Base-by-base conservation (phyloP, 345 rosid species). In the Ceriops decandra region DNA sequence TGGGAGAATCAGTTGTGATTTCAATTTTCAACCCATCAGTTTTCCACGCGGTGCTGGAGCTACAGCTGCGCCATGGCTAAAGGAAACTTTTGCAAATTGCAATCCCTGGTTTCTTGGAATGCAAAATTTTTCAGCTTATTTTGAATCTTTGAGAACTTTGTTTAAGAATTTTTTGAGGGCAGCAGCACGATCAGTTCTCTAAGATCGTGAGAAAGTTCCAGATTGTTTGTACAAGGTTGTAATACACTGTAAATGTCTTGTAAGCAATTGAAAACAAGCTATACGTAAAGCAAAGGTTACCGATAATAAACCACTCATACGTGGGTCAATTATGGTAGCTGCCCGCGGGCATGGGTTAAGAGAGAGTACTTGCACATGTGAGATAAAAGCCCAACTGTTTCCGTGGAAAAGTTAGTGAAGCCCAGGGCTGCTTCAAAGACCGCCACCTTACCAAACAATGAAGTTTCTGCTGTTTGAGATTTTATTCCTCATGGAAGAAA, bases 391-490 rank as follows among this genome's bases (percentile, higher is more conserved):
- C 68, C 56, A 20, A 27, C 60, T 62, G 67, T 57, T 69, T 56
- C 69, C 52, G 35, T n/a, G 69, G 64, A 63, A 35, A 62, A 53
- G 72, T 21, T 21, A 24, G 6, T 30, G 71, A 70, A 74, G 74
- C 71, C 57, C 32, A 30, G 69, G 71, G 61, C 60, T 70, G 53
- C 79, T 67, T 66, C 67, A 52, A 30, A 60, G 71, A 71, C 72
- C 74, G 35, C 57, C 71, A 71, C 72, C 46, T 79, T 30, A 56
- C 73, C 72, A 80, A 46, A 72, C 79, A 82, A 74, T 77, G 77
- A 72, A 78, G 79, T 75, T 77, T 82, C 58, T 78, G 76, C 57
- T 71, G 72, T 59, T 68, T 69, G 80, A 76, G 74, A 76, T 80
- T 70, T 70, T 79, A 78, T 83, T 81, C 84, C 52, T 70, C 32